Evolutionary conservation across 345 rosid genomes (phyloP), one percentile per base, ranked within the genome.

Genomic region (Salix dunnii): DNA sequence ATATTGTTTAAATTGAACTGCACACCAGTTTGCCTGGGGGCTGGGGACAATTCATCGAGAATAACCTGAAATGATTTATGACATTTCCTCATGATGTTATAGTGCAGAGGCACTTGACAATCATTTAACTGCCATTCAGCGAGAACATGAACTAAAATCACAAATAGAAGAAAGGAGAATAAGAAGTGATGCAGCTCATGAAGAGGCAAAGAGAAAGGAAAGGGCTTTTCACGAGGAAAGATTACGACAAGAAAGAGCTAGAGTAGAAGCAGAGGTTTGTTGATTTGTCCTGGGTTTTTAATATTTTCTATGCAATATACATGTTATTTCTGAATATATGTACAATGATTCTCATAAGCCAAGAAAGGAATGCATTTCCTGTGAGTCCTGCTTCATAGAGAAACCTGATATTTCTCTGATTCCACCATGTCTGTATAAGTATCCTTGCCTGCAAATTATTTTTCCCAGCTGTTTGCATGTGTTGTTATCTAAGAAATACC

Each of bases 101-200:
- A 93, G 99, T 79, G 98, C 98, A 77, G 97, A 96, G 86, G 98
- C 93, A 77, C 93, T 96, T 70, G 99, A 93, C 83, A 82, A 86
- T 79, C 97, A 96, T 84, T 85, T 96, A 79, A 92, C 97, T 70
- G 90, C 87, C 74, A 72, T 96, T 79, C 99, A 91, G 83, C 89
- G 89, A 75, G 93, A 96, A 43, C 92, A 92, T 83, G 88, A 91
- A 84, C 79, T 85, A 38, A 96, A 88, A 85, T 96, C 94, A 14
- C 97, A 91, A 79, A 90, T 91, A 76, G 98, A 92, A 83, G 99
- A 91, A 85, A 92, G 92, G 82, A 93, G 83, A 87, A 77, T 93
- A 77, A 86, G 87, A 86, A 91, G 77, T 78, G 99, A 91, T 85
- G 95, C 96, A 76, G 97, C 92, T 74, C 78, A 84, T 73, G 99